These are phyloP conservation scores for Penicillium sp. DNA, from an alignment of 2,329 filamentous ascomycete species.

Conservation along the genomic window DNA sequence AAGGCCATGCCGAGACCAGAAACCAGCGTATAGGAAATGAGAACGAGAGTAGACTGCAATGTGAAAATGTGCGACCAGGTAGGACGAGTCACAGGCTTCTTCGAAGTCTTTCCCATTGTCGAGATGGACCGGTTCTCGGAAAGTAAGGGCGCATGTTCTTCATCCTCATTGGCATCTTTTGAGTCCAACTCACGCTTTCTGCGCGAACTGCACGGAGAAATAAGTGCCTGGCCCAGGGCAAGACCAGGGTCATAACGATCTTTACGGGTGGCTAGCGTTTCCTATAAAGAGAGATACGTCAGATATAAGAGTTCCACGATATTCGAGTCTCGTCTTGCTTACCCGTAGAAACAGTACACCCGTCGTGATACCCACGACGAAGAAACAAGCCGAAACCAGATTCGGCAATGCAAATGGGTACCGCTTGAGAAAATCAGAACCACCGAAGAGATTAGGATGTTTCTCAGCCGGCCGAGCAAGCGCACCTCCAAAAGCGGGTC, in stretches of 20 bases:
- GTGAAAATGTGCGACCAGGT: conserved; percentile 71
- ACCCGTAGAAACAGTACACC: conserved; percentile 79
- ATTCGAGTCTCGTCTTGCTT: conserved; percentile 19
- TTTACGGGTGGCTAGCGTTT: conserved; percentile 77
- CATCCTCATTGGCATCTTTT: conserved; percentile 19
- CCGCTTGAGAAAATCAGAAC: conserved; percentile 68
- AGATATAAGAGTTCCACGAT: neutral
- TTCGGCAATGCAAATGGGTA: conserved; percentile 89
- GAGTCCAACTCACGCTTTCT: conserved; percentile 21
- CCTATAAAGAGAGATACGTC: conserved; percentile 55
- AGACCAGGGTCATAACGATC: conserved; percentile 75
- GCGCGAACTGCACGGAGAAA: conserved; percentile 41
- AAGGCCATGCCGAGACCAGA: conserved; percentile 82
- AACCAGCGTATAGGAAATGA: conserved; percentile 78
- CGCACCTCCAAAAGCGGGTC: conserved; percentile 84
- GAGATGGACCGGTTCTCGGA: conserved; percentile 20
- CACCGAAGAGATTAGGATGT: conserved; percentile 71
- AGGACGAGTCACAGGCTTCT: conserved; percentile 30
- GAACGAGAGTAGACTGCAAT: conserved; percentile 72
- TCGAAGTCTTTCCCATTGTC: conserved; percentile 15
- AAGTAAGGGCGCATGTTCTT: conserved; percentile 41
- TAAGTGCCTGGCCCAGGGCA: conserved; percentile 70
- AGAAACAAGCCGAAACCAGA: conserved; percentile 74
- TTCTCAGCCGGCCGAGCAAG: conserved; percentile 80
- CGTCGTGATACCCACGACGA: conserved; percentile 73